These are phyloP conservation scores for Aspergillus mulundensis DNA, from an alignment of 495 filamentous ascomycete species.

Conservation along the genomic window DNA sequence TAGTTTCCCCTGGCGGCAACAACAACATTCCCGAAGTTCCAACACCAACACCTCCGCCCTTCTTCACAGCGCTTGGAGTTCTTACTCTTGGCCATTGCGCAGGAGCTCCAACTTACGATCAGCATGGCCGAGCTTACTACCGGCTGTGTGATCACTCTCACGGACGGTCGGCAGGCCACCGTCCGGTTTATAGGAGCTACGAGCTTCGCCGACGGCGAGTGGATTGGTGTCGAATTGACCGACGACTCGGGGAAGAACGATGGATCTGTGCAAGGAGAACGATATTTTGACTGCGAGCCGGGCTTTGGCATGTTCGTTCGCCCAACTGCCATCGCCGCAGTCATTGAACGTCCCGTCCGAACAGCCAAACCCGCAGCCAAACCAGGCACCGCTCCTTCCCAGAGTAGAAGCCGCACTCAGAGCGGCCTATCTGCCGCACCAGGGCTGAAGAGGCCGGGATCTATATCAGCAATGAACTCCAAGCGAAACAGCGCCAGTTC, in stretches of 20 bases:
- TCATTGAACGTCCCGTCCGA: slow-evolving; percentile 56
- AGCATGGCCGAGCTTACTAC: slow-evolving; percentile 36
- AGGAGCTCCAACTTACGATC: slow-evolving; percentile 14
- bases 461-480: slow-evolving; percentile 44
- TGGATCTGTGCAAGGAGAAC: slow-evolving; percentile 80
- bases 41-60: slow-evolving; percentile 5
- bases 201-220: slow-evolving; percentile 74
- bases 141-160: slow-evolving; percentile 64
- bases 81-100: slow-evolving; percentile 3
- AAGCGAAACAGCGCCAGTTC: slow-evolving; percentile 66
- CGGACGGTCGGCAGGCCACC: slow-evolving; percentile 69
- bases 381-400: slow-evolving; percentile 1
- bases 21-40: slow-evolving; percentile 16
- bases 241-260: slow-evolving; percentile 89
- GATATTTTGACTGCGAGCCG: slow-evolving; percentile 83
- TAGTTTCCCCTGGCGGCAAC: slow-evolving; percentile 15
- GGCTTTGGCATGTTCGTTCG: slow-evolving; percentile 87
- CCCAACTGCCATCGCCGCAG: slow-evolving; percentile 51
- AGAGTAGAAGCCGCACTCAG: slow-evolving; percentile 30
- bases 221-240: slow-evolving; percentile 87
- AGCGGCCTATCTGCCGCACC: slow-evolving; percentile 26
- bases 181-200: slow-evolving; percentile 80
- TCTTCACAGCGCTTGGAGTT: neutral
- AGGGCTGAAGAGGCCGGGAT: slow-evolving; percentile 33
- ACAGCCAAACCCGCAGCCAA: slow-evolving; percentile 33